Conservation (phyloP, 2,329 filamentous ascomycete species). For the Parasarocladium wereldwijsianum region DNA sequence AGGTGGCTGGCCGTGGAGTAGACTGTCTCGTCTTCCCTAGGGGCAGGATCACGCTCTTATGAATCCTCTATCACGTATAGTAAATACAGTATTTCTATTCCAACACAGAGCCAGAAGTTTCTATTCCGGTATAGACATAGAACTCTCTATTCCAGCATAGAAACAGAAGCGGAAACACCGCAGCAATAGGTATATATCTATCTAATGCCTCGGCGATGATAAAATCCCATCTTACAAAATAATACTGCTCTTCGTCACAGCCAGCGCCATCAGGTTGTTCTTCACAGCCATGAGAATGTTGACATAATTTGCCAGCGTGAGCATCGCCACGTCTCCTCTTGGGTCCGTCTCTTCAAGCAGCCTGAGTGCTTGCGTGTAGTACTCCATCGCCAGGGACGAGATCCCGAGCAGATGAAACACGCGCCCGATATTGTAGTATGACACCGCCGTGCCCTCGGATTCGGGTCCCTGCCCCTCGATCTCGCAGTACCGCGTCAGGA, state of each 20-base stretch:
- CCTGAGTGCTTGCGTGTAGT: slow-evolving; percentile 36
- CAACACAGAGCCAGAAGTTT: too few species aligned
- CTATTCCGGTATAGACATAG: too few species aligned
- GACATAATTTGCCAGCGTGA: slow-evolving; percentile 18
- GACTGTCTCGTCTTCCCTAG: too few species aligned
- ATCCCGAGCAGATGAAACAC: slow-evolving; percentile 22
- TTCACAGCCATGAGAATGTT: slow-evolving; percentile 16
- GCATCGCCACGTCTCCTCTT: slow-evolving; percentile 12
- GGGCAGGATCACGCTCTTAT: too few species aligned
- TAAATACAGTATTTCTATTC: too few species aligned
- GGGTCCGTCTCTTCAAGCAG: slow-evolving; percentile 3
- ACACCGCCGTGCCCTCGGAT: slow-evolving; percentile 12
- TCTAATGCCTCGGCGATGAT: too few species aligned
- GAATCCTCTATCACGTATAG: too few species aligned
- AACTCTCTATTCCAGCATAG: too few species aligned
- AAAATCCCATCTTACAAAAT: slow-evolving; percentile 5
- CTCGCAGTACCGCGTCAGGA: slow-evolving; percentile 38
- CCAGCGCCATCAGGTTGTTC: slow-evolving; percentile 13
- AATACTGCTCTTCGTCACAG: slow-evolving; percentile 14
- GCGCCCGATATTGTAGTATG: slow-evolving; percentile 23
- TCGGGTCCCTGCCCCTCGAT: slow-evolving; percentile 2
- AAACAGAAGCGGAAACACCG: too few species aligned
- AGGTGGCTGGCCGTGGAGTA: too few species aligned
- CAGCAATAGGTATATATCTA: too few species aligned
- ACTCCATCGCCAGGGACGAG: slow-evolving; percentile 46